A percentile compares a stretch with the other conserved stretches of the same genome.
These are phyloP conservation scores for Dioscorea zingiberensis DNA, from an alignment of 106 monocot species.

Conservation along the genomic window DNA sequence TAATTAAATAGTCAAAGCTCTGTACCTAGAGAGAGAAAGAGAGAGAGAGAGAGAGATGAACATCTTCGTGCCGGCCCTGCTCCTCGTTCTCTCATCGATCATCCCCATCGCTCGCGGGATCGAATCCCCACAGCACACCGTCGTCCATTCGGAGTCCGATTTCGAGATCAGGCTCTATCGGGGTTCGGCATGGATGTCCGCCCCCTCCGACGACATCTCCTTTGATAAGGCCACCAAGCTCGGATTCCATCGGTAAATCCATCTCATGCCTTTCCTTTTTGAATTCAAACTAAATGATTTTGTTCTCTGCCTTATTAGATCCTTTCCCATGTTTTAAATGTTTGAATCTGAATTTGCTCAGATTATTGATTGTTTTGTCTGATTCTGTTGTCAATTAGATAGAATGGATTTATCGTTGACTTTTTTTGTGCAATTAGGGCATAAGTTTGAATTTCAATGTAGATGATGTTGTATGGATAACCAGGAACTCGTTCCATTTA, in stretches of 20 bases:
- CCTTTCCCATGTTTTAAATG: not conserved
- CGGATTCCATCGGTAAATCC: constrained; percentile 65
- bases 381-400: too few species aligned
- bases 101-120: constrained; percentile 6
- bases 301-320: too few species aligned
- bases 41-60: not conserved
- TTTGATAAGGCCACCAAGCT: constrained; percentile 65
- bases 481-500: too few species aligned
- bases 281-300: not conserved
- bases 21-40: too few species aligned
- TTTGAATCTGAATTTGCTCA: too few species aligned
- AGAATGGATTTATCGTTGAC: too few species aligned
- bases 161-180: constrained; percentile 76
- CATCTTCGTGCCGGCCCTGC: not conserved
- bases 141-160: constrained; percentile 69
- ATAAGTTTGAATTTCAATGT: too few species aligned
- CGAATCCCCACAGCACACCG: constrained; percentile 66
- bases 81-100: constrained; percentile 3
- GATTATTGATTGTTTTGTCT: too few species aligned
- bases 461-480: too few species aligned
- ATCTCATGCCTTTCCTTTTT: not conserved
- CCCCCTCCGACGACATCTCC: constrained; percentile 54
- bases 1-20: too few species aligned
- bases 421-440: too few species aligned
- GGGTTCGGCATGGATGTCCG: constrained; percentile 70